Conservation (phyloP, 1,139 yeast genomes). For the Tardiomyces blankii region DNA sequence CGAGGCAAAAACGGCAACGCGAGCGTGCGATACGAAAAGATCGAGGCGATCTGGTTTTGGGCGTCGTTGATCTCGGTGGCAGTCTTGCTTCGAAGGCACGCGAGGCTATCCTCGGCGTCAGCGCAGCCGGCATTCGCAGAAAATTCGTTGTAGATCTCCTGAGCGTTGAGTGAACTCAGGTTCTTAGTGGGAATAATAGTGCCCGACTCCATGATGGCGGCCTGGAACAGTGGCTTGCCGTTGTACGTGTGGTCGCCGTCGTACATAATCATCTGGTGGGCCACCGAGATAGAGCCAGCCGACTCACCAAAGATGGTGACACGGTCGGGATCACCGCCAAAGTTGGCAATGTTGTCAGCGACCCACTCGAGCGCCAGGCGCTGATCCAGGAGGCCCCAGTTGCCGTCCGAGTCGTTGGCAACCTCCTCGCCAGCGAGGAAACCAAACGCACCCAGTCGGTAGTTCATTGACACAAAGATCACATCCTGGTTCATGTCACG, state of each 20-base stretch:
- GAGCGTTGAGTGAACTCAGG: not conserved
- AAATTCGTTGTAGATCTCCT: not conserved
- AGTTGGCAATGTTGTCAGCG: slow-evolving; percentile 21
- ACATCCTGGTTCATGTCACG: slow-evolving; percentile 22
- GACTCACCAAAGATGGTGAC: slow-evolving; percentile 29
- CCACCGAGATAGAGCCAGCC: slow-evolving; percentile 22
- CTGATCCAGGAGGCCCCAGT: slow-evolving; percentile 27
- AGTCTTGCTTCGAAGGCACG: slow-evolving; percentile 9
- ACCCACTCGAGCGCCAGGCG: slow-evolving; percentile 27
- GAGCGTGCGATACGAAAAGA: slow-evolving; percentile 6
- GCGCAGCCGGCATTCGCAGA: not conserved
- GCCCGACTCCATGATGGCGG: slow-evolving; percentile 24
- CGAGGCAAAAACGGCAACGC: slow-evolving; percentile 12
- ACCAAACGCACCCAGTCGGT: slow-evolving; percentile 28
- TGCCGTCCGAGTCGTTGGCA: slow-evolving; percentile 11
- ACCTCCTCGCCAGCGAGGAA: slow-evolving; percentile 11
- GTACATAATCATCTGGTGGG: slow-evolving; percentile 13
- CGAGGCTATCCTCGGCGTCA: slow-evolving; percentile 1
- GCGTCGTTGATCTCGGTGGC: slow-evolving; percentile 8
- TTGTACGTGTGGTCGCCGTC: slow-evolving; percentile 3
- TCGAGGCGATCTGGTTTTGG: slow-evolving; percentile 6
- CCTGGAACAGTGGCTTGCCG: slow-evolving; percentile 10
- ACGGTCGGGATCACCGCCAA: slow-evolving; percentile 27
- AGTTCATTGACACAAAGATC: slow-evolving; percentile 28
- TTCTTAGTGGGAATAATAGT: slow-evolving; percentile 8